phyloP scores from a whole-genome alignment of 2,329 filamentous ascomycete species.

The Alternaria sp. region DNA sequence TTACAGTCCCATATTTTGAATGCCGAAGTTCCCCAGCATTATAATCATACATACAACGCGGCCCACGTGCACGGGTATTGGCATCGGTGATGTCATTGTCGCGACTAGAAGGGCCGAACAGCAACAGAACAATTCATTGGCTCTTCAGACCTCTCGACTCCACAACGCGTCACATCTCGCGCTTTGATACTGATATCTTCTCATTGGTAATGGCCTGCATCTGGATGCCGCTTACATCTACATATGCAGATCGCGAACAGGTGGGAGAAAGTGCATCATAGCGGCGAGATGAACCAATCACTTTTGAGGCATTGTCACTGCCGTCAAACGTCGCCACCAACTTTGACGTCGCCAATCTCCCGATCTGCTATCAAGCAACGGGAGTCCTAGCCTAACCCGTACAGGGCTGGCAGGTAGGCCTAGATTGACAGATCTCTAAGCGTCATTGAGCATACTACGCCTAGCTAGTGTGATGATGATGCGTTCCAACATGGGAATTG shows the following conservation, averaged over 20 bases:
- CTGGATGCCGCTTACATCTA: constrained; percentile 24
- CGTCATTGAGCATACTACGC: constrained; percentile 28
- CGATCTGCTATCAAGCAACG: constrained; percentile 17
- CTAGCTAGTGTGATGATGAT: constrained; percentile 20
- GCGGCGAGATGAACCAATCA: constrained; percentile 20
- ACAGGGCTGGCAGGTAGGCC: constrained; percentile 8
- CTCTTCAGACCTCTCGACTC: background rate
- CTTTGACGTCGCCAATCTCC: constrained; percentile 20
- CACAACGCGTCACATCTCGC: constrained; percentile 23
- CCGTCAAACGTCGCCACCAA: constrained; percentile 20
- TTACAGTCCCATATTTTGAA: background rate
- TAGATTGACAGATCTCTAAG: constrained; percentile 20
- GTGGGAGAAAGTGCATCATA: background rate
- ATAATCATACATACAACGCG: background rate
- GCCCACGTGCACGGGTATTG: background rate
- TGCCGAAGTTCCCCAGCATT: constrained; percentile 11
- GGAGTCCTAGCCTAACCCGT: constrained; percentile 17
- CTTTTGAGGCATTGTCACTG: constrained; percentile 12
- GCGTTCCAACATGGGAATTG: constrained; percentile 9
- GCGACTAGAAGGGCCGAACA: background rate
- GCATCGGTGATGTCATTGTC: constrained; percentile 6
- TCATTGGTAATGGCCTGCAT: constrained; percentile 25
- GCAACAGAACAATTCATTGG: background rate
- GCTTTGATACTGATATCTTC: constrained; percentile 7
- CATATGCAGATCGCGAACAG: constrained; percentile 7